phyloP scores from a whole-genome alignment of 345 rosid species.

The Brassica carinata region DNA sequence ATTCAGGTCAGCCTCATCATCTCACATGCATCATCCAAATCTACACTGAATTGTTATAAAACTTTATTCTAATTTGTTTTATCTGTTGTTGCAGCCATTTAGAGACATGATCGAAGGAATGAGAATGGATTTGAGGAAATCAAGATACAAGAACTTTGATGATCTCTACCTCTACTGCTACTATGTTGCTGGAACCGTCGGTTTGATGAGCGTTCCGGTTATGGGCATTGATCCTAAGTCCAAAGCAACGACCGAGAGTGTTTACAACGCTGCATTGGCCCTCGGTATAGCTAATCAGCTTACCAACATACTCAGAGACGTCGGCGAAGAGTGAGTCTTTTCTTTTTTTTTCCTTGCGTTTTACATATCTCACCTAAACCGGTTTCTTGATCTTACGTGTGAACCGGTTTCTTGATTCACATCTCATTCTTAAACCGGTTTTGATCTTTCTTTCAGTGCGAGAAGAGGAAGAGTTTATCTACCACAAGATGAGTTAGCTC shows the following conservation, averaged over 20 bases:
- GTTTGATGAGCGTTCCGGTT: constrained; percentile 76
- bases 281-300: constrained; percentile 84
- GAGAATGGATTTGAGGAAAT: constrained; percentile 72
- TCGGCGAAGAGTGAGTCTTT: constrained; percentile 73
- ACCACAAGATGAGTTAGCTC: constrained; percentile 73
- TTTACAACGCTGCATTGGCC: constrained; percentile 73
- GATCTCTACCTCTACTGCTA: constrained; percentile 81
- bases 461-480: constrained; percentile 79
- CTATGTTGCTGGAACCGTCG: constrained; percentile 76
- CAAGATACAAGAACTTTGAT: constrained; percentile 68
- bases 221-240: constrained; percentile 83
- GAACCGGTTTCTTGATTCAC: constrained; percentile 11
- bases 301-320: constrained; percentile 79
- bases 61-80: background rate
- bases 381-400: background rate
- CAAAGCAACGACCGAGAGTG: constrained; percentile 60
- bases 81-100: constrained; percentile 57
- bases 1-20: constrained; percentile 61
- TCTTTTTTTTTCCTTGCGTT: background rate
- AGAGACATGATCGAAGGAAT: constrained; percentile 87
- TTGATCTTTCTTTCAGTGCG: constrained; percentile 43
- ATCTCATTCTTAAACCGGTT: constrained; percentile 11
- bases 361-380: background rate
- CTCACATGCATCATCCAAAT: background rate
- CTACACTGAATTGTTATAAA: background rate